Evolutionary conservation across 169 alveolate species (phyloP), one percentile per base, ranked within the genome.

Genomic region (Eimeria brunetti): DNA sequence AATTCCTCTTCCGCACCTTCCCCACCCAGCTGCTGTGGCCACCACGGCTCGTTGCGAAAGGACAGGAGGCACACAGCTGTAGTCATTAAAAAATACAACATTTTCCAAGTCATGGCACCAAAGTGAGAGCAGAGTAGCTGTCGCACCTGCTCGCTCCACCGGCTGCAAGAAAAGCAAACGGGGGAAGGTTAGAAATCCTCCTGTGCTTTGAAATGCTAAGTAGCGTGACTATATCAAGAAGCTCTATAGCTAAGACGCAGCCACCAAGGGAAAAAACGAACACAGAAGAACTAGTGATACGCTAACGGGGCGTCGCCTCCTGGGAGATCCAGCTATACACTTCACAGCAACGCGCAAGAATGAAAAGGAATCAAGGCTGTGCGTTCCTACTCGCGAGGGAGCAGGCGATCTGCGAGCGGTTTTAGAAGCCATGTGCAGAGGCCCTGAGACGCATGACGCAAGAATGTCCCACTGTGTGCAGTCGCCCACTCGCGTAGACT

Each of bases 21-120:
- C 36, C 96, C 96, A 20, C 96, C 96, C 30, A 92, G 96, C 75
- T 58, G 96, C 11, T 58, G 73, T 36, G 96, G 96, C 96, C 96
- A 92, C 96, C 96, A 92, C 16, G 78, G 81, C 88, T 92, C 96
- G 30, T 83, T 67, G 58, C 84, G 96, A 75, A 92, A 88, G 49
- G 49, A 62, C 36, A 81, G 81, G 56, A 83, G 81, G 46, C 93
- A 88, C 38, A 73, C 46, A 24, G 67, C 84, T 49, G 96, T 67
- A 14, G 89, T 53, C 64, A 78, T 44, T 27, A 92, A 75, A 89
- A 92, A 92, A 44, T 92, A 92, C 27, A 92, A 3, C 88, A 88
- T 44, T 38, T 92, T 92, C 85, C 89, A 83, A 33, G 93, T 81
- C 96, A 67, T 92, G 30, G 73, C 96, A 88, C 93, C 90, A 51